These are phyloP conservation scores for Babesia microti DNA, from an alignment of 169 alveolate genomes.

Conservation along the genomic window DNA sequence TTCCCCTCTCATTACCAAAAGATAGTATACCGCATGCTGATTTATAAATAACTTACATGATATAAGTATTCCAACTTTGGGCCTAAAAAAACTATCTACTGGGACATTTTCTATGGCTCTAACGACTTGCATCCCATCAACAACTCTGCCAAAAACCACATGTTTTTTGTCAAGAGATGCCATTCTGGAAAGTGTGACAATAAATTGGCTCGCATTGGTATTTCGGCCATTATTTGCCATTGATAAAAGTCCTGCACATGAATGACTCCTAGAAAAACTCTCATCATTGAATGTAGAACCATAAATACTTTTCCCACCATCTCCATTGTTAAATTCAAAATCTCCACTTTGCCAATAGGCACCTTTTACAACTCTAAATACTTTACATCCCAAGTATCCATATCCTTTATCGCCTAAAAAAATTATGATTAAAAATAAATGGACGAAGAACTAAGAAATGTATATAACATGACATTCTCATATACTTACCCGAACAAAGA, in stretches of 20 bases:
- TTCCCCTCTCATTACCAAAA: no score
- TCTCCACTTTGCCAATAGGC: slow-evolving; percentile 90
- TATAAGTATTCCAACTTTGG: slow-evolving; percentile 74
- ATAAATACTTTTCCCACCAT: slow-evolving; percentile 81
- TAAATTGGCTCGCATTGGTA: slow-evolving; percentile 64
- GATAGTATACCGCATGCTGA: no score
- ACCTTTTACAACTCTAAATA: slow-evolving; percentile 86
- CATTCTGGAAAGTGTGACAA: slow-evolving; percentile 68
- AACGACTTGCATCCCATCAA: slow-evolving; percentile 80
- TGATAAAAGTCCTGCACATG: slow-evolving; percentile 74
- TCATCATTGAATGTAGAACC: slow-evolving; percentile 75
- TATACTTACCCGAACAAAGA: slow-evolving; percentile 75
- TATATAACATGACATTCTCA: neutral
- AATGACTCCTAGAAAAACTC: slow-evolving; percentile 65
- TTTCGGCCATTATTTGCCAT: slow-evolving; percentile 74
- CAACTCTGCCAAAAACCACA: slow-evolving; percentile 78
- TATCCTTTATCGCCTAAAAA: slow-evolving; percentile 44
- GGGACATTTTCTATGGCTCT: slow-evolving; percentile 77
- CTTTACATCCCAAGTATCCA: slow-evolving; percentile 72
- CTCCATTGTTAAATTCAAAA: slow-evolving; percentile 77
- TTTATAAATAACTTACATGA: no score
- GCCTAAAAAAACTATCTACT: slow-evolving; percentile 59
- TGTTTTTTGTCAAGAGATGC: slow-evolving; percentile 73
- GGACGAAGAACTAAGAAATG: neutral
- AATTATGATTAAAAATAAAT: slow-evolving; percentile 13